These are phyloP conservation scores for Heterobasidion annosum DNA, from an alignment of 1,284 basidiomycete genomes.

Conservation along the genomic window DNA sequence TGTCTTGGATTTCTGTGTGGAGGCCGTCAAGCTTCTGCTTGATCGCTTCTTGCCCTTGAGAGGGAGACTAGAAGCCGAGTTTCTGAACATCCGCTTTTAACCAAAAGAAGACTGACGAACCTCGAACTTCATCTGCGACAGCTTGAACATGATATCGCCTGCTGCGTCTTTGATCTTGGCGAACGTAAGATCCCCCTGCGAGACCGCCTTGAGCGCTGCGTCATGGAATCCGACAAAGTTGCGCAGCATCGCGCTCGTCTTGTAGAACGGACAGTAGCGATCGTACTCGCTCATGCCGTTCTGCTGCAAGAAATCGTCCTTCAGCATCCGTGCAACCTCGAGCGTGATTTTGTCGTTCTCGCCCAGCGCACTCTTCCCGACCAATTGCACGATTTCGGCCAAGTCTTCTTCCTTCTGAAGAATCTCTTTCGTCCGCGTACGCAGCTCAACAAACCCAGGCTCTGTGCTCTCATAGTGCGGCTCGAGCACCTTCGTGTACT, in stretches of 20 bases:
- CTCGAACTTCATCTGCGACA: slow-evolving; percentile 99
- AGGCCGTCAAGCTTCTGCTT: slow-evolving; percentile 74
- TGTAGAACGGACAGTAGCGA: slow-evolving; percentile 97
- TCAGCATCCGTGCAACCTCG: slow-evolving; percentile 95
- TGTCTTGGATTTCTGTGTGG: slow-evolving; percentile 80
- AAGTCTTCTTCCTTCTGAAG: slow-evolving; percentile 98
- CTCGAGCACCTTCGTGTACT: slow-evolving; percentile 95
- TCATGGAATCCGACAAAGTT: slow-evolving; percentile 97
- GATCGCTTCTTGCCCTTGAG: slow-evolving; percentile 77
- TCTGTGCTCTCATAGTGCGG: slow-evolving; percentile 87
- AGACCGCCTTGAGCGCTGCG: slow-evolving; percentile 77
- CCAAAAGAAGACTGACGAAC: slow-evolving; percentile 29
- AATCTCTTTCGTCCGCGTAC: slow-evolving; percentile 91
- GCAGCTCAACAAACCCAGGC: slow-evolving; percentile 90
- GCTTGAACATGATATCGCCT: slow-evolving; percentile 86
- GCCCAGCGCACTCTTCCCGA: slow-evolving; percentile 96
- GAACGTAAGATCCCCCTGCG: slow-evolving; percentile 86
- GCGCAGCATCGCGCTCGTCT: slow-evolving; percentile 92
- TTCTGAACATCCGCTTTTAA: slow-evolving; percentile 13
- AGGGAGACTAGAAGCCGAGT: slow-evolving; percentile 52
- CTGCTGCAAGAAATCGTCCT: slow-evolving; percentile 98
- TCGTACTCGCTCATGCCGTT: slow-evolving; percentile 99
- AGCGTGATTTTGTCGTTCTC: slow-evolving; percentile 98
- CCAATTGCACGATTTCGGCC: slow-evolving; percentile 97
- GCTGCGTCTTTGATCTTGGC: slow-evolving; percentile 85